These are phyloP conservation scores for Rubia tinctorum DNA, from an alignment of 305 asterid species.

Conservation along the genomic window DNA sequence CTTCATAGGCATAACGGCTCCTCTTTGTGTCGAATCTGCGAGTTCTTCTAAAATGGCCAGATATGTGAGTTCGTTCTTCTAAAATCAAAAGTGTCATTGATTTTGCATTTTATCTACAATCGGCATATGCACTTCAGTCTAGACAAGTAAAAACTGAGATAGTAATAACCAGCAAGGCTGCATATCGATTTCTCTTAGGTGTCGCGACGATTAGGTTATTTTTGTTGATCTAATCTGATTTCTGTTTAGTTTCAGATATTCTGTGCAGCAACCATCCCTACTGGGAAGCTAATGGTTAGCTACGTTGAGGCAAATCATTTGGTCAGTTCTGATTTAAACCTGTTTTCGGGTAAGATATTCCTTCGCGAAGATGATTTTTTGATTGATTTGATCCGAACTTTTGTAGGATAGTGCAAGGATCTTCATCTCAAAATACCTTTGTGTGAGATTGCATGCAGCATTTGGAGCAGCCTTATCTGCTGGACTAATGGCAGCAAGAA, in stretches of 20 bases:
- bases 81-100: not conserved
- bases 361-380: not conserved
- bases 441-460: slow-evolving; percentile 69
- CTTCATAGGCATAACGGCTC: not conserved
- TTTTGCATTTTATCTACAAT: slow-evolving; percentile 6
- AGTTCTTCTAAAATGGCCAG: too few species aligned
- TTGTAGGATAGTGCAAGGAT: slow-evolving; percentile 59
- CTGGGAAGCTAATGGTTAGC: slow-evolving; percentile 19
- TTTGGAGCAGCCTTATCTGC: slow-evolving; percentile 80
- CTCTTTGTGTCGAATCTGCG: not conserved
- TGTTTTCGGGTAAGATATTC: too few species aligned
- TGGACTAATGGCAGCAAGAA: slow-evolving; percentile 66
- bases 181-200: slow-evolving; percentile 74
- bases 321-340: slow-evolving; percentile 35
- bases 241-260: slow-evolving; percentile 47
- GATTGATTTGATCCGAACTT: not conserved
- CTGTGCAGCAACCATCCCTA: slow-evolving; percentile 59
- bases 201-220: slow-evolving; percentile 27
- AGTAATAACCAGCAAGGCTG: slow-evolving; percentile 75
- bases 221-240: slow-evolving; percentile 3
- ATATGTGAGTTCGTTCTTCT: too few species aligned
- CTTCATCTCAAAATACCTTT: slow-evolving; percentile 69
- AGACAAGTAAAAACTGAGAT: slow-evolving; percentile 97
- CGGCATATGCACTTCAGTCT: slow-evolving; percentile 42
- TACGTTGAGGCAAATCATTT: not conserved